Evolutionary conservation across 2,329 filamentous ascomycete genomes (phyloP).

Genomic region (Hymenoscyphus linearis): DNA sequence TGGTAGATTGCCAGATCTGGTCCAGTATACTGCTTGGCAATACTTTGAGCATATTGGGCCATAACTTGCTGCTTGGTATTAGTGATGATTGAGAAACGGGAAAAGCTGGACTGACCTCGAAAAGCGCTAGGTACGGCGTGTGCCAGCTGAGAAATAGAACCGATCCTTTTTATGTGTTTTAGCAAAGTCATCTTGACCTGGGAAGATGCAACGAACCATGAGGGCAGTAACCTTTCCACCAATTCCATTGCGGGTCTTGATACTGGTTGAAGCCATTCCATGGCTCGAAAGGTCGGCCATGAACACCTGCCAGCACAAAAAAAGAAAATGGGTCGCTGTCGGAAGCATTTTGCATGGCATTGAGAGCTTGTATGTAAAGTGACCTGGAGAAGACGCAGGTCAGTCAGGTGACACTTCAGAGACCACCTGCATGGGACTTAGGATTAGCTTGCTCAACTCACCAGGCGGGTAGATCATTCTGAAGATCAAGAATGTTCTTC

Average conservation of each 20-base stretch:
- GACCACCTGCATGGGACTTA: neutral
- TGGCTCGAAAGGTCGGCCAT: slow-evolving; percentile 22
- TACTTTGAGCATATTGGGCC: slow-evolving; percentile 39
- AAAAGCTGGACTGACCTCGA: slow-evolving; percentile 40
- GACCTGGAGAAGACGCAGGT: slow-evolving; percentile 8
- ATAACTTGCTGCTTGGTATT: slow-evolving; percentile 42
- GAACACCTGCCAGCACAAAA: slow-evolving; percentile 21
- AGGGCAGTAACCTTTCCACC: slow-evolving; percentile 27
- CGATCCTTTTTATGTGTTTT: slow-evolving; percentile 11
- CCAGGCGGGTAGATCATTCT: slow-evolving; percentile 20
- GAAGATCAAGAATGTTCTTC: slow-evolving; percentile 22
- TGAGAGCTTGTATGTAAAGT: slow-evolving; percentile 20
- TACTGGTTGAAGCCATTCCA: slow-evolving; percentile 22
- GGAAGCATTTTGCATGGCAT: slow-evolving; percentile 11
- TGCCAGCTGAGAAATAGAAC: slow-evolving; percentile 43
- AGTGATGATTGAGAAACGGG: slow-evolving; percentile 3
- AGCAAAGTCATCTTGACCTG: neutral
- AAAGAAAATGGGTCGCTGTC: slow-evolving; percentile 14
- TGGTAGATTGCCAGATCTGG: slow-evolving; percentile 35
- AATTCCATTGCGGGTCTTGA: neutral
- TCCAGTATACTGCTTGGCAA: slow-evolving; percentile 34
- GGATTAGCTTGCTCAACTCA: neutral
- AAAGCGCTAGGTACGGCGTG: slow-evolving; percentile 48
- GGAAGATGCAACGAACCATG: slow-evolving; percentile 18
- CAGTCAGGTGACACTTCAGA: neutral